Conservation (phyloP, 2,329 filamentous ascomycete species). For the Kalmusia sp. region DNA sequence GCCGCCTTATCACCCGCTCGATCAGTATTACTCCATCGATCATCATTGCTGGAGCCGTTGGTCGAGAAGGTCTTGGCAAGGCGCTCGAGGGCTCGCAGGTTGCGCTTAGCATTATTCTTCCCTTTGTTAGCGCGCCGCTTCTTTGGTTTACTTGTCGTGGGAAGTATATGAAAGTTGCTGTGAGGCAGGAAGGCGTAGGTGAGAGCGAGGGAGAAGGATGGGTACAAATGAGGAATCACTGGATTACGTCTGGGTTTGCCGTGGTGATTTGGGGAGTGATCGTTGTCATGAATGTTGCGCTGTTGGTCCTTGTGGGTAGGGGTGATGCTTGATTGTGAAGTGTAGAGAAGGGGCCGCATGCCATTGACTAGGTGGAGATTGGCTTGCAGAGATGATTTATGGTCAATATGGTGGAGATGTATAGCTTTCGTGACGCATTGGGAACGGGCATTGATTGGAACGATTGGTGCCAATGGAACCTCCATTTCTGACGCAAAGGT, state of each 20-base stretch:
- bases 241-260: slow-evolving; percentile 66
- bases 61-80: slow-evolving; percentile 71
- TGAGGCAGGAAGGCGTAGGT: slow-evolving; percentile 23
- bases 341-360: too few species aligned
- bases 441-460: too few species aligned
- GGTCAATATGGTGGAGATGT: too few species aligned
- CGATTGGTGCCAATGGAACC: too few species aligned
- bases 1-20: slow-evolving; percentile 76
- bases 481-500: too few species aligned
- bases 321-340: slow-evolving; percentile 45
- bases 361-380: too few species aligned
- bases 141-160: slow-evolving; percentile 84
- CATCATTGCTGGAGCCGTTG: slow-evolving; percentile 81
- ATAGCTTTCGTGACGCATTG: too few species aligned
- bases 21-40: slow-evolving; percentile 85
- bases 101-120: slow-evolving; percentile 77
- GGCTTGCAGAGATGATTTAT: too few species aligned
- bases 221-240: slow-evolving; percentile 74
- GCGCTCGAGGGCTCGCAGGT: slow-evolving; percentile 82
- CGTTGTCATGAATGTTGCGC: slow-evolving; percentile 78
- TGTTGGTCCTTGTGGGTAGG: slow-evolving; percentile 68
- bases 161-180: slow-evolving; percentile 77
- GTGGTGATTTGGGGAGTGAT: slow-evolving; percentile 76
- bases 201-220: slow-evolving; percentile 20
- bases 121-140: slow-evolving; percentile 82